Base-by-base conservation (phyloP, 257 asterid genomes). In the Fraxinus cuspidata region DNA sequence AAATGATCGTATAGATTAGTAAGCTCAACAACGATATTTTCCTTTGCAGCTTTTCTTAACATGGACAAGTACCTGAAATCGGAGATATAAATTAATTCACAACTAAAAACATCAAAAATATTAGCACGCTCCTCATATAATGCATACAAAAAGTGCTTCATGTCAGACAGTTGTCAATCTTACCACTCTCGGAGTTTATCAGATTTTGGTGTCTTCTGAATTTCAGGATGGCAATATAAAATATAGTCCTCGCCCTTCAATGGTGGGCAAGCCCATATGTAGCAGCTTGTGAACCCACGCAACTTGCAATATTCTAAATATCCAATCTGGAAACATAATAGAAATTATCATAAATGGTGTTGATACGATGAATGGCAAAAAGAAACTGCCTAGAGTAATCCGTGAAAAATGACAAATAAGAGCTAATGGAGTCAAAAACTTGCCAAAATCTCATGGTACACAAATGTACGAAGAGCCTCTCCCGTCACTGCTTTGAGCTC, bases 231-330 rank as follows among this genome's bases (percentile, higher is more conserved):
- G 87, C 98, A 95, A 85, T 95, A 95, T 79, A 95, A 82, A 66
- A 95, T 95, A 83, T 93, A 95, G 84, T 95, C 98, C 87, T 95
- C 99, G 58, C 98, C 98, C 92, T 95, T 95, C 79, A 93, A 77
- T 4, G 98, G 98, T 72, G 98, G 99, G 86, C 99, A 95, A 47
- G 99, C 97, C 99, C 99, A 95, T 80, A 95, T 93, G 80, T 95
- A 93, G 85, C 99, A 95, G 89, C 99, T 95, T 27, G 97, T 86
- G 78, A 95, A 95, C 76, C 98, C 99, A 74, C 99, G 96, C 84
- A 58, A 85, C 84, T 95, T 95, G 93, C 98, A 95, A 80, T 93
- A 92, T 32, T 95, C 99, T 77, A 95, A 89, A 82, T 95, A 95
- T 75, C 97, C 99, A 80, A 95, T 95, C 99, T 95, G 89, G 72